Percentiles rank a stretch among this genome's conserved stretches.
phyloP scores from a whole-genome alignment of 208 protist genomes.

The Acanthamoeba healyi region DNA sequence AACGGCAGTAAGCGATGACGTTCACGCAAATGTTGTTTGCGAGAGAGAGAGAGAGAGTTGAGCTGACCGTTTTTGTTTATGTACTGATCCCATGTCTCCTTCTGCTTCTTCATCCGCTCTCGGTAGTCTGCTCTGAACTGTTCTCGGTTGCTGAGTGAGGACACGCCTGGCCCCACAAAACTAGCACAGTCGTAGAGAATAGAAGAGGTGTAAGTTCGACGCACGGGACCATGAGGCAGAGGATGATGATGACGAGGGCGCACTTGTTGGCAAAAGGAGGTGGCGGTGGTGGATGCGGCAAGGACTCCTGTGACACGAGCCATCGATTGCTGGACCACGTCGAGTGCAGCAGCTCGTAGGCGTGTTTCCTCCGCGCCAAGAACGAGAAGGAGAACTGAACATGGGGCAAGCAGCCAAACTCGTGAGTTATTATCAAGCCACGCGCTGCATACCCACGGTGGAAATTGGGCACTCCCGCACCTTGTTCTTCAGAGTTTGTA shows the following conservation, averaged over 20 bases:
- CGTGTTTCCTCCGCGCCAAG: constrained; percentile 24
- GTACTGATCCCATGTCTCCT: constrained; percentile 64
- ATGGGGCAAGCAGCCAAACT: background rate
- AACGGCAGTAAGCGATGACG: too few relatives aligned
- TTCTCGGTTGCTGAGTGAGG: background rate
- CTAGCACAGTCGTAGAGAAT: background rate
- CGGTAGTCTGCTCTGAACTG: constrained; percentile 61
- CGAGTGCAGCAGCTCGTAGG: constrained; percentile 61
- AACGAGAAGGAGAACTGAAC: constrained; percentile 62
- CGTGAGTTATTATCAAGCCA: too few relatives aligned
- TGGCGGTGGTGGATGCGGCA: background rate
- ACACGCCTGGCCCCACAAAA: background rate
- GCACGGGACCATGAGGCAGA: background rate
- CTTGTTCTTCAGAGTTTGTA: constrained; percentile 50
- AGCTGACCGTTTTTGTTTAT: constrained; percentile 70
- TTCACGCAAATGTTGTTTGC: too few relatives aligned
- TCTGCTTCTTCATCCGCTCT: constrained; percentile 37
- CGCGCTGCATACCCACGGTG: too few relatives aligned
- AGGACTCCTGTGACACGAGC: constrained; percentile 22
- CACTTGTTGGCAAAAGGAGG: background rate
- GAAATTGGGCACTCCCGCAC: background rate
- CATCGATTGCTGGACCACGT: constrained; percentile 58
- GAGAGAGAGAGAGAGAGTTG: background rate
- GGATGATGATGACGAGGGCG: background rate
- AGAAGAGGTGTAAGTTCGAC: too few relatives aligned